These are phyloP conservation scores for Meyerozyma sp. DNA, from an alignment of 1,139 yeast species.

Conservation along the genomic window DNA sequence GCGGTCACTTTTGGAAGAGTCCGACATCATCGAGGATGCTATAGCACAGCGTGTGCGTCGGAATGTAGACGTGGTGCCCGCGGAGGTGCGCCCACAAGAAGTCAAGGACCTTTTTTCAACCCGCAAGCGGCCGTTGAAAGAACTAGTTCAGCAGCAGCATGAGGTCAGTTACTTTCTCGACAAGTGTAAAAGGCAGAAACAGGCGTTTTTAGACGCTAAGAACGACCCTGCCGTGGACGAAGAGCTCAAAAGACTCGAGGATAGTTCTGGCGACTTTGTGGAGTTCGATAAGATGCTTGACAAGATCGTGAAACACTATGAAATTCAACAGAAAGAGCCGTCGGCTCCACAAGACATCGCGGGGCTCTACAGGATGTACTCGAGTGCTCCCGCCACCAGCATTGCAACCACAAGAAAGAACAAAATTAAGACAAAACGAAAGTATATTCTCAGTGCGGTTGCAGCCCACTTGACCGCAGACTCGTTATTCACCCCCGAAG, in stretches of 20 bases:
- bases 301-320: conserved; percentile 24
- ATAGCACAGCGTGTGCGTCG: conserved; percentile 25
- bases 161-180: conserved; percentile 55
- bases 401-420: conserved; percentile 16
- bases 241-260: conserved; percentile 21
- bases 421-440: conserved; percentile 20
- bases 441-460: conserved; percentile 41
- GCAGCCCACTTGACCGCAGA: conserved; percentile 47
- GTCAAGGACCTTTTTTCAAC: conserved; percentile 4
- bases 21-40: conserved; percentile 30
- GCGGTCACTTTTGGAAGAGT: conserved; percentile 31
- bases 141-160: conserved; percentile 57
- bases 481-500: conserved; percentile 50
- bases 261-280: conserved; percentile 23
- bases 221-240: conserved; percentile 12
- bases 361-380: conserved; percentile 31
- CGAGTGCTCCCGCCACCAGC: conserved; percentile 19
- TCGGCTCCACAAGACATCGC: conserved; percentile 25
- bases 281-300: conserved; percentile 40
- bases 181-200: conserved; percentile 38
- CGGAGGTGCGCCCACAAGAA: conserved; percentile 4
- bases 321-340: conserved; percentile 7
- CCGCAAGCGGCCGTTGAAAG: conserved; percentile 34
- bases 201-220: conserved; percentile 16
- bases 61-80: conserved; percentile 21